Percentiles rank a stretch among this genome's conserved stretches.
These are phyloP conservation scores for Fusarium anguioides DNA, from an alignment of 2,329 filamentous ascomycete species.

Conservation along the genomic window DNA sequence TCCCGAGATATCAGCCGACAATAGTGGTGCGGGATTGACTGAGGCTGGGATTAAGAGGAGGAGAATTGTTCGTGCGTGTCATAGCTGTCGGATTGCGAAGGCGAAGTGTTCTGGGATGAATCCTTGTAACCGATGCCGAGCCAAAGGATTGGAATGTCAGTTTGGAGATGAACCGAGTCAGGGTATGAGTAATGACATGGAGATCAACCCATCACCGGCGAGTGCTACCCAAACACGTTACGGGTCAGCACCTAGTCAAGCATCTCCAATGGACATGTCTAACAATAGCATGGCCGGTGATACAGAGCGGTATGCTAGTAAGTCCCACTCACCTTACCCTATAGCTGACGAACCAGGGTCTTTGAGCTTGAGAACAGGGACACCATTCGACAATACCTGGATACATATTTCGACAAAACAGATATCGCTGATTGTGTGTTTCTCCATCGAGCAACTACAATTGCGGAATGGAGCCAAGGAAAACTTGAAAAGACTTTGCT, in stretches of 20 bases:
- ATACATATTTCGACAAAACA: constrained; percentile 41
- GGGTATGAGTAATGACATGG: background rate
- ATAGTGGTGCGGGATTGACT: constrained; percentile 24
- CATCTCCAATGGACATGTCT: background rate
- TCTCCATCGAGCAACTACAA: constrained; percentile 36
- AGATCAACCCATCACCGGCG: constrained; percentile 18
- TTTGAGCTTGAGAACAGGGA: constrained; percentile 26
- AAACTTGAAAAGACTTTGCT: constrained; percentile 33
- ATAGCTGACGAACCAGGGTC: background rate
- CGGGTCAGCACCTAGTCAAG: constrained; percentile 2
- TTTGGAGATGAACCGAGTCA: background rate
- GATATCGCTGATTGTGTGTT: constrained; percentile 34
- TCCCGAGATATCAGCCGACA: background rate
- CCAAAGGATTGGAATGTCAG: constrained; percentile 12
- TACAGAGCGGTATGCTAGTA: background rate
- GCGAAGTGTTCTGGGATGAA: constrained; percentile 50
- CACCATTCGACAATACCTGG: constrained; percentile 15
- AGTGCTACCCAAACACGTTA: constrained; percentile 6
- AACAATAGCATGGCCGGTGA: background rate
- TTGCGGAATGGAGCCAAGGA: constrained; percentile 42
- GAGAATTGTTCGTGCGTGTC: constrained; percentile 46
- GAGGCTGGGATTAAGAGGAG: constrained; percentile 47
- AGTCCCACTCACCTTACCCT: rapidly evolving
- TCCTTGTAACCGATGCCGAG: constrained; percentile 49
- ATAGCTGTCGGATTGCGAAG: constrained; percentile 50